A percentile compares a stretch with the other conserved stretches of the same genome.
Evolutionary conservation across 345 rosid genomes (phyloP).

Genomic region (Raphanus sativus): DNA sequence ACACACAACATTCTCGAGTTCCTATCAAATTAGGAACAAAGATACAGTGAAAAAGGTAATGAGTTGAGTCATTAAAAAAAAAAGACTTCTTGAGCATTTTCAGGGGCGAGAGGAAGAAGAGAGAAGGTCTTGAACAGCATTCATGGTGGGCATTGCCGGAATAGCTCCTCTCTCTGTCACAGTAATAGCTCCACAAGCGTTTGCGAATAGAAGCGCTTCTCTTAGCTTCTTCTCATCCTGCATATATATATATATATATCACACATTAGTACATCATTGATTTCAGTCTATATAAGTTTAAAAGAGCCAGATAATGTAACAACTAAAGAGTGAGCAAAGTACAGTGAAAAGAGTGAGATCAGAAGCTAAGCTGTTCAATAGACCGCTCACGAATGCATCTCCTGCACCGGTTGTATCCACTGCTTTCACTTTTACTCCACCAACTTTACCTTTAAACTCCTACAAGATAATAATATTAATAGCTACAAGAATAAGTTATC

Average conservation of each 20-base stretch:
- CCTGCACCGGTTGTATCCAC: constrained; percentile 92
- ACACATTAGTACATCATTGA: neutral
- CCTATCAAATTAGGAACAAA: constrained; percentile 18
- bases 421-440: constrained; percentile 61
- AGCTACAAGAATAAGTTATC: too few relatives aligned
- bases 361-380: constrained; percentile 61
- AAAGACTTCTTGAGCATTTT: constrained; percentile 2
- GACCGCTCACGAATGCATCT: constrained; percentile 76
- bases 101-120: constrained; percentile 16
- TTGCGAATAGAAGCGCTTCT: constrained; percentile 75
- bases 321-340: neutral
- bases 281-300: neutral
- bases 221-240: constrained; percentile 84
- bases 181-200: constrained; percentile 82
- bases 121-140: constrained; percentile 59
- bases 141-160: constrained; percentile 80
- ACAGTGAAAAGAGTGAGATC: constrained; percentile 53
- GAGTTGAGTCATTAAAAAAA: neutral
- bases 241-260: neutral
- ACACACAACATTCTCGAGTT: constrained; percentile 35
- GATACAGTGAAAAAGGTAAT: neutral
- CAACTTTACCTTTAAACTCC: constrained; percentile 73
- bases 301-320: neutral
- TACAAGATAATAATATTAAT: too few relatives aligned
- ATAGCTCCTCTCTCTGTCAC: constrained; percentile 95